Conservation (phyloP, 345 rosid genomes). For the Eutrema japonicum region DNA sequence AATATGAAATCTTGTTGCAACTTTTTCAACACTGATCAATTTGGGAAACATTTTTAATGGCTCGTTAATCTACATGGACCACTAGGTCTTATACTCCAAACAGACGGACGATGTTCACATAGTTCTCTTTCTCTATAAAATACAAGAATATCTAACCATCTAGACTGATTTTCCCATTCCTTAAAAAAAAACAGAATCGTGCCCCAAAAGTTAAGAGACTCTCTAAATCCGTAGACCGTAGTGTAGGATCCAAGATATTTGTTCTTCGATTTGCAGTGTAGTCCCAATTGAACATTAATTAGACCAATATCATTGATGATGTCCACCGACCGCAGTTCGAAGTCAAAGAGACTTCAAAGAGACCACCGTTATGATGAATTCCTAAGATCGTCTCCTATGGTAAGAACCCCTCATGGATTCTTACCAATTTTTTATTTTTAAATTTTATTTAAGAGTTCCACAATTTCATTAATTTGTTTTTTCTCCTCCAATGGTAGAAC, state of each 20-base stretch:
- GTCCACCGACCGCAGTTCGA: neutral
- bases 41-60: too few species aligned
- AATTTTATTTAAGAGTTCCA: too few species aligned
- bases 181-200: neutral
- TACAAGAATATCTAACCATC: neutral
- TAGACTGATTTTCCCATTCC: neutral
- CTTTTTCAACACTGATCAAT: too few species aligned
- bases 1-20: too few species aligned
- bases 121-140: fast-evolving
- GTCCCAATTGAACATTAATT: neutral
- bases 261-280: neutral
- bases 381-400: too few species aligned
- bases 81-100: neutral
- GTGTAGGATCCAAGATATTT: too few species aligned
- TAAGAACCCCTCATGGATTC: too few species aligned
- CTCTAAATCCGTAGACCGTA: neutral
- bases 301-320: neutral
- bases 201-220: neutral
- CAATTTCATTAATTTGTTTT: too few species aligned
- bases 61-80: neutral
- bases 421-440: too few species aligned
- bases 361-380: too few species aligned
- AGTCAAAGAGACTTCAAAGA: too few species aligned
- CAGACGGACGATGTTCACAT: neutral
- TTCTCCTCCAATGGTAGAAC: too few species aligned